A percentile compares a stretch with the other conserved stretches of the same genome.
Evolutionary conservation across 2,329 filamentous ascomycete species (phyloP).

Genomic region (Trichoderma koningiopsis): DNA sequence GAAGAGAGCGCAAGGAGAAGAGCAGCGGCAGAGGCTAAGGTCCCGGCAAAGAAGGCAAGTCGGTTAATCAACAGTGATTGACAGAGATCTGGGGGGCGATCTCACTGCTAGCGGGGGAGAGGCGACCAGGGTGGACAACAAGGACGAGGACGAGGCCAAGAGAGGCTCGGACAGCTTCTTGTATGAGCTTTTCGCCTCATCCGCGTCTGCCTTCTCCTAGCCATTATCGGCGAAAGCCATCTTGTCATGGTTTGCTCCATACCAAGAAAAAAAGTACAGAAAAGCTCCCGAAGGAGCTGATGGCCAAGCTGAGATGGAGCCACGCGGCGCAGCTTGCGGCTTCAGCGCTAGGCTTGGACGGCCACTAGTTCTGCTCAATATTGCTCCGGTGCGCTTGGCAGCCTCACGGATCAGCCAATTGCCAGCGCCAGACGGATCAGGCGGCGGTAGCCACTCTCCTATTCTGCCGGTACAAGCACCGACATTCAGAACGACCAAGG

Average conservation of each 20-base stretch:
- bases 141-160: background rate
- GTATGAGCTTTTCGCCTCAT: background rate
- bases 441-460: background rate
- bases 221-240: background rate
- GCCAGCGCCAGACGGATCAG: constrained; percentile 1
- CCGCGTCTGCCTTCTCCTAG: background rate
- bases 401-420: background rate
- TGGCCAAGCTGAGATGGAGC: constrained; percentile 16
- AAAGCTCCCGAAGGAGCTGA: background rate
- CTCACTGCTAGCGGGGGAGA: background rate
- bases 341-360: background rate
- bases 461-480: background rate
- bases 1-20: too few relatives aligned
- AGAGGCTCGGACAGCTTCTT: background rate
- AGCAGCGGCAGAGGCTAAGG: background rate
- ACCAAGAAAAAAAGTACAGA: background rate
- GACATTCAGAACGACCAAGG: background rate
- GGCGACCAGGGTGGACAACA: background rate
- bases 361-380: background rate
- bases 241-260: constrained; percentile 12
- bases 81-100: background rate
- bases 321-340: constrained; percentile 19
- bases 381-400: constrained; percentile 3
- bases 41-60: background rate
- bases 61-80: background rate